Percentiles rank a stretch among this genome's conserved stretches.
Evolutionary conservation across 495 filamentous ascomycete species (phyloP).

Genomic region (Bryoglossum gracile): DNA sequence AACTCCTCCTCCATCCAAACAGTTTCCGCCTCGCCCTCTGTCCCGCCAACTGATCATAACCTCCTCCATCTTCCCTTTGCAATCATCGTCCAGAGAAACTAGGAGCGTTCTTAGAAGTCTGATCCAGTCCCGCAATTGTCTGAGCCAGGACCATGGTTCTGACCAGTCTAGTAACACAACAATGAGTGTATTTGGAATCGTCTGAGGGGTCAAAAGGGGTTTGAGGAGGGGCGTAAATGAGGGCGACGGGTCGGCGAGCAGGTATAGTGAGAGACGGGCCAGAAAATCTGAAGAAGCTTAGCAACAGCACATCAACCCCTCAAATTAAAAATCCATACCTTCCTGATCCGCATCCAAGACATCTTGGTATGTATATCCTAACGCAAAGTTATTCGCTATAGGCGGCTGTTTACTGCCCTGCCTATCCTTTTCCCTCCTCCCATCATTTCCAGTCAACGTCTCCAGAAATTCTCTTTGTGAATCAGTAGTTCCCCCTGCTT

Average conservation of each 20-base stretch:
- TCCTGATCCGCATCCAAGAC: constrained; percentile 93
- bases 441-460: constrained; percentile 59
- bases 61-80: constrained; percentile 76
- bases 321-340: constrained; percentile 46
- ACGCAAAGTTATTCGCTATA: constrained; percentile 84
- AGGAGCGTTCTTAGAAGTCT: constrained; percentile 70
- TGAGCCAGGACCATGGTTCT: constrained; percentile 86
- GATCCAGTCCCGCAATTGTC: constrained; percentile 83
- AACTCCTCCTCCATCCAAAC: constrained; percentile 34
- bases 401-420: constrained; percentile 62
- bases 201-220: constrained; percentile 77
- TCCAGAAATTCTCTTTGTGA: constrained; percentile 88
- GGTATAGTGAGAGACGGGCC: constrained; percentile 84
- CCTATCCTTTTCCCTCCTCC: constrained; percentile 46
- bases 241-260: constrained; percentile 73
- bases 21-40: constrained; percentile 45
- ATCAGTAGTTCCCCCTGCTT: constrained; percentile 74
- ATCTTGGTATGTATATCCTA: constrained; percentile 94
- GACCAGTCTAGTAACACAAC: constrained; percentile 90
- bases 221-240: constrained; percentile 78
- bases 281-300: constrained; percentile 60
- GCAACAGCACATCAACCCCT: constrained; percentile 10
- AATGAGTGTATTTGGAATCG: constrained; percentile 79
- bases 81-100: constrained; percentile 64
- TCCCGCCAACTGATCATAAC: constrained; percentile 60